Base-by-base conservation (phyloP, 345 rosid species). In the Ceriops decandra region DNA sequence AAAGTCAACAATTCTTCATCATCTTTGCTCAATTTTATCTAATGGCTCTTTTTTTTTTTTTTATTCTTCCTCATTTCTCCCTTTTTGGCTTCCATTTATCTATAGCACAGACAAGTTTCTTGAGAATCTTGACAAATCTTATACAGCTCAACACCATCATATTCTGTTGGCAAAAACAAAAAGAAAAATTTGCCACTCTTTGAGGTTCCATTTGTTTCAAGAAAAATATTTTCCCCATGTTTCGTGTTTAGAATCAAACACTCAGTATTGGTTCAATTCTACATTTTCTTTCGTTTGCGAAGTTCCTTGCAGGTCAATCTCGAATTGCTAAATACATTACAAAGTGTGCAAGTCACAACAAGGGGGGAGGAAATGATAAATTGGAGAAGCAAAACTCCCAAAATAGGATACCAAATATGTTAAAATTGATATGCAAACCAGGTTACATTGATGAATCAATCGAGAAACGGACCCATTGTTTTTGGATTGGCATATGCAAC, bases 1-100 rank as follows among this genome's bases (percentile, higher is more conserved):
- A 71, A 79, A 74, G 85, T 77, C 77, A 54, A 31, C 75, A 17
- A 54, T 67, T 72, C 9, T 61, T 63, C 28, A 19, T 22, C 35
- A 42, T 63, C 3, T 27, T 30, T 1, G 31, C 31, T 26, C 42
- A 7, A 21, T 47, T 13, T 52, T 22, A 47, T 69, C 15, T 22
- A 7, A 20, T 53, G 4, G 11, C 1, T 51, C 8, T 62, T 33
- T 33, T 7, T 33, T 33, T 6, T 33, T 6, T 1, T 33, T 7
- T 1, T 7, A 7, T 47, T 57, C 26, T 47, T 7, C 21, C 54
- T 27, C 47, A 46, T 36, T 42, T 20, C 11, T 24, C 57, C 9
- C 24, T 7, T n/a, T 20, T 7, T 53, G 21, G 57, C 57, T 21
- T 11, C 57, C 8, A n/a, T n/a, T 52, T 20, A 24, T 6, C 24